Percentiles rank a stretch among this genome's conserved stretches.
These are phyloP conservation scores for Selaginella tamariscina DNA, from an alignment of 75 land plant species.

Conservation along the genomic window DNA sequence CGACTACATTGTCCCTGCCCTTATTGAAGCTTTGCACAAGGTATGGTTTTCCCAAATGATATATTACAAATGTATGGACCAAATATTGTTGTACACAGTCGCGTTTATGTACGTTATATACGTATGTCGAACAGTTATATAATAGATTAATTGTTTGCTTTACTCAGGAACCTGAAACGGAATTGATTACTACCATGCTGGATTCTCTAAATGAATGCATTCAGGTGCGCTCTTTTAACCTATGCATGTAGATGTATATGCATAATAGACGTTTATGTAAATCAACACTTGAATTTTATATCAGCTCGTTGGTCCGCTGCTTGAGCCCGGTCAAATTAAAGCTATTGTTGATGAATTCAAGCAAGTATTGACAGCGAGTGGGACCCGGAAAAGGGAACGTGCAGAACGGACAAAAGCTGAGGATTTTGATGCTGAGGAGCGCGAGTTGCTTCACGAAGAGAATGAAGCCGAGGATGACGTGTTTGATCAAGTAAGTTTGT, in stretches of 20 bases:
- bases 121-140: no score
- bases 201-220: conserved; percentile 91
- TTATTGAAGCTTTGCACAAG: conserved; percentile 94
- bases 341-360: conserved; percentile 69
- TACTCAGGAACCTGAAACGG: conserved; percentile 90
- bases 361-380: conserved; percentile 65
- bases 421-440: conserved; percentile 85
- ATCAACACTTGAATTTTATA: no score
- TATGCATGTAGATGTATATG: background rate
- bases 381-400: conserved; percentile 64
- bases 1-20: conserved; percentile 77
- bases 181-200: conserved; percentile 85
- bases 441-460: conserved; percentile 67
- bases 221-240: conserved; percentile 41
- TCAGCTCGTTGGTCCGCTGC: conserved; percentile 36
- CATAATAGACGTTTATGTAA: no score
- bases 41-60: conserved; percentile 23
- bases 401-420: conserved; percentile 70
- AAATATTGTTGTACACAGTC: no score
- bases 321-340: conserved; percentile 59
- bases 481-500: conserved; percentile 53
- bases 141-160: background rate
- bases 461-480: conserved; percentile 87
- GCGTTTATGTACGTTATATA: no score
- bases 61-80: no score